phyloP scores from a whole-genome alignment of 169 alveolate species.

The Cryptosporidium meleagridis region DNA sequence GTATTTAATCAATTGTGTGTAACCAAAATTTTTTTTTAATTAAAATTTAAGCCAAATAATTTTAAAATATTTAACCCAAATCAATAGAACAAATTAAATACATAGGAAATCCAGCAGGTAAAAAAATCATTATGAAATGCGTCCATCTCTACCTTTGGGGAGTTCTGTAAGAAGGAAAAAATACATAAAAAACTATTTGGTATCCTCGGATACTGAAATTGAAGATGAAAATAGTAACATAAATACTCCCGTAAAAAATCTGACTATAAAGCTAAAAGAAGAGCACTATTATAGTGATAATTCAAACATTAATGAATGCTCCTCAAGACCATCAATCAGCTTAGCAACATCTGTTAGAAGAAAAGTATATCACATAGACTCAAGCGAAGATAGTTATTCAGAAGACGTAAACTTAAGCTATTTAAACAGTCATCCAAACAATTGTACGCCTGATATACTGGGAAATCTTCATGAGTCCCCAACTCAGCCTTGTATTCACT shows the following conservation, averaged over 20 bases:
- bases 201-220: conserved; percentile 36
- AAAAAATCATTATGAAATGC: conserved; percentile 16
- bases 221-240: neutral
- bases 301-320: neutral
- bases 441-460: neutral
- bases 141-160: conserved; percentile 24
- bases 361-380: conserved; percentile 13
- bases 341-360: conserved; percentile 45
- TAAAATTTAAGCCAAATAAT: neutral
- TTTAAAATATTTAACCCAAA: neutral
- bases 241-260: conserved; percentile 14
- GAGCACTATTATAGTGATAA: conserved; percentile 2
- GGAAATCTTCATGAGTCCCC: neutral
- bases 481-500: conserved; percentile 50
- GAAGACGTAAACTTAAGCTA: neutral
- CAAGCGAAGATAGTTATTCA: conserved; percentile 27
- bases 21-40: neutral
- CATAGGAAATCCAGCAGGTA: neutral
- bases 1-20: conserved; percentile 10
- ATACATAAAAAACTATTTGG: neutral
- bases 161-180: conserved; percentile 51
- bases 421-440: neutral
- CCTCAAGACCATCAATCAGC: conserved; percentile 45
- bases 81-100: neutral
- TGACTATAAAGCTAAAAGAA: neutral